Evolutionary conservation across 306 rosid species (phyloP), one percentile per base, ranked within the genome.

Genomic region (Vachellia pachyceras): DNA sequence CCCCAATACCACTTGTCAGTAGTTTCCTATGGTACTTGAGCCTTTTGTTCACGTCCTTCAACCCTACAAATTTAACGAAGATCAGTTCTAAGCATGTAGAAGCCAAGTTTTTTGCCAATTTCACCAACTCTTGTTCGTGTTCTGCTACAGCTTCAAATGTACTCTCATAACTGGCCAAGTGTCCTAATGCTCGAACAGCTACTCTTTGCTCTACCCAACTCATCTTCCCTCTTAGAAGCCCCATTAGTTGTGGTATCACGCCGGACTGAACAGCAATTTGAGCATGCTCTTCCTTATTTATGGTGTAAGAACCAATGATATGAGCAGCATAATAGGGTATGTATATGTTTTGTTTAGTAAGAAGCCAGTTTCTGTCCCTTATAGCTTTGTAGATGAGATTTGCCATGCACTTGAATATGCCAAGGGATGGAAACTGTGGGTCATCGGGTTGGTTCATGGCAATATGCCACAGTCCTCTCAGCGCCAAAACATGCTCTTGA

Each of bases 401-500:
- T 20, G 73, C 50, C 73, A 68, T 68, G 50, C 50, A 68, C 52
- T 68, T 20, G 73, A 68, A 68, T 10, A 68, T 41, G 50, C 73
- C 73, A 20, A 68, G 73, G 18, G 73, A 68, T n/a, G 73, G 73
- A 12, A 68, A 68, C 52, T 68, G 18, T 4, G 73, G 52, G 29
- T 68, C 73, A 20, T 68, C 41, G 50, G 73, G 73, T 68, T 68
- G 73, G 73, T 17, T 68, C 73, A 68, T 68, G 45, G 73, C 73
- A 41, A 68, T 68, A 39, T 67, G 52, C 73, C 73, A 68, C 33
- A 68, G 73, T 68, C 52, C 73, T 41, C 73, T 41, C 73, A 68
- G 52, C 52, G 20, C 52, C 73, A 68, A 41, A 20, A 68, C 73
- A n/a, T 40, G 52, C 13, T 68, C 50, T n/a, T 41, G 33, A 68